These are phyloP conservation scores for Marasmius sp. DNA, from an alignment of 1,284 basidiomycete genomes.

Conservation along the genomic window DNA sequence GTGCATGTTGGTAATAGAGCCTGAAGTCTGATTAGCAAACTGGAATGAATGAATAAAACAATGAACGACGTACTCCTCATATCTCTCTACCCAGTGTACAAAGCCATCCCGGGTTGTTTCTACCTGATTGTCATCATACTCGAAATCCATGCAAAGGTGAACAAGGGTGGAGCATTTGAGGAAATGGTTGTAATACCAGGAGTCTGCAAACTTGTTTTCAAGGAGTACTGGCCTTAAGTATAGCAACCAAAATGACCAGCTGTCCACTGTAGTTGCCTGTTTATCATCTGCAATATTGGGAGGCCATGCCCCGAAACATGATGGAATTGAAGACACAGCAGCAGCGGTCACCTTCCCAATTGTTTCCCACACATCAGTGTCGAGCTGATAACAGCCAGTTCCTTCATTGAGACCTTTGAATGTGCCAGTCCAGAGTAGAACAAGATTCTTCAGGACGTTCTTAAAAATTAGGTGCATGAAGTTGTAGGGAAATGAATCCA, in stretches of 20 bases:
- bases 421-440: slow-evolving; percentile 36
- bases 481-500: slow-evolving; percentile 42
- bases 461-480: slow-evolving; percentile 50
- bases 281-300: slow-evolving; percentile 36
- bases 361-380: slow-evolving; percentile 33
- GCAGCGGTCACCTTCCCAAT: slow-evolving; percentile 33
- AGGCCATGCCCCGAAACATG: slow-evolving; percentile 33
- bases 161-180: slow-evolving; percentile 37
- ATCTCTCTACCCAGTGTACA: slow-evolving; percentile 39
- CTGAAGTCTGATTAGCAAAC: slow-evolving; percentile 22
- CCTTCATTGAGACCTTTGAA: slow-evolving; percentile 39
- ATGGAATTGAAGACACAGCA: slow-evolving; percentile 34
- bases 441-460: slow-evolving; percentile 39
- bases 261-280: slow-evolving; percentile 24
- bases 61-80: slow-evolving; percentile 34
- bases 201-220: slow-evolving; percentile 22
- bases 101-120: slow-evolving; percentile 31
- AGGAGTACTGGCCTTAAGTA: slow-evolving; percentile 42
- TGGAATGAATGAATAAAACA: neutral
- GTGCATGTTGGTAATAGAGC: slow-evolving; percentile 31
- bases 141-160: slow-evolving; percentile 39
- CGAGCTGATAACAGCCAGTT: slow-evolving; percentile 29
- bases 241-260: slow-evolving; percentile 37
- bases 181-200: slow-evolving; percentile 43
- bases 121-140: slow-evolving; percentile 34